Conservation (phyloP, 768 basidiomycete species). For the Ramaria rubella region DNA sequence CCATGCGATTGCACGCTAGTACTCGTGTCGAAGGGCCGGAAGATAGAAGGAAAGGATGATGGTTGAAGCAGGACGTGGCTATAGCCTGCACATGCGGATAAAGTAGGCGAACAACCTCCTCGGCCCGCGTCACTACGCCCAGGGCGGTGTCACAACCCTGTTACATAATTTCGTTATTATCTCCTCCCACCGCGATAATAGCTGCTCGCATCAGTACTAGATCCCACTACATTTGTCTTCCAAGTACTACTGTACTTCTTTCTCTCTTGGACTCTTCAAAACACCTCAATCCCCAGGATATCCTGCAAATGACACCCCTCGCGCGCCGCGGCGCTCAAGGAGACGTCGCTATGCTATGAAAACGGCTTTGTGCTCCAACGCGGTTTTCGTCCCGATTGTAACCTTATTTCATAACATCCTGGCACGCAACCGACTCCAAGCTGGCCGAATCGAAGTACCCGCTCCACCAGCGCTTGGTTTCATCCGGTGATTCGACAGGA, state of each 20-base stretch:
- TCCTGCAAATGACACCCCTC: too few relatives aligned
- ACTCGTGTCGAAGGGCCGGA: background rate
- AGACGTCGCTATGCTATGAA: background rate
- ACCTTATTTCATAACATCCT: background rate
- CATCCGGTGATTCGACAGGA: too few relatives aligned
- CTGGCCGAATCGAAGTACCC: background rate
- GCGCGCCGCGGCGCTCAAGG: background rate
- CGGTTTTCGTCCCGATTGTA: background rate
- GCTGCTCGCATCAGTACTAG: too few relatives aligned
- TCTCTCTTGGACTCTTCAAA: too few relatives aligned
- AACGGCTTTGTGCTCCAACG: background rate
- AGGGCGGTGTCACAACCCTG: background rate
- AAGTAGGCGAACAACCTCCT: background rate
- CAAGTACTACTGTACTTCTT: too few relatives aligned
- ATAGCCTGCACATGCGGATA: background rate
- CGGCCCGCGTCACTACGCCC: background rate
- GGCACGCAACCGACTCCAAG: background rate
- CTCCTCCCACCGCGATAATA: too few relatives aligned
- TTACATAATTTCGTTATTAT: too few relatives aligned
- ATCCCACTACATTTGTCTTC: too few relatives aligned
- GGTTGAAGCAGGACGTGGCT: background rate
- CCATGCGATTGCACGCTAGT: constrained; percentile 1
- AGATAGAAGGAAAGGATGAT: background rate
- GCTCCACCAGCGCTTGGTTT: background rate
- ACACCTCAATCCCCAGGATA: too few relatives aligned